Evolutionary conservation across 1,139 yeast genomes (phyloP).

Genomic region (Arxiozyma slooffiae): DNA sequence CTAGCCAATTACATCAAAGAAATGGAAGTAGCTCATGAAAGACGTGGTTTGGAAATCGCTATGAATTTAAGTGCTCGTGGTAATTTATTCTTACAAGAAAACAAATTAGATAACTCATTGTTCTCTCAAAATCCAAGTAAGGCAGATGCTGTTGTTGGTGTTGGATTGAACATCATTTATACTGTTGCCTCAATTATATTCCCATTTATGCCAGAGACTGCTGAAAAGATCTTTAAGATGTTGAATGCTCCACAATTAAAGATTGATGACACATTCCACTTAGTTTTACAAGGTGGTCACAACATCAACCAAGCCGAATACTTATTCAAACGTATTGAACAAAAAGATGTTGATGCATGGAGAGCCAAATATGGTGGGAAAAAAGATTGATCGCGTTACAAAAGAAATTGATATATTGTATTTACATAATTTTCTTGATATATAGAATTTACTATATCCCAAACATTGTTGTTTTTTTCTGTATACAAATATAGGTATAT

Average conservation of each 20-base stretch:
- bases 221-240: slow-evolving; percentile 59
- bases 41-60: slow-evolving; percentile 54
- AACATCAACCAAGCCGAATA: slow-evolving; percentile 86
- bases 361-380: slow-evolving; percentile 71
- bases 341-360: slow-evolving; percentile 80
- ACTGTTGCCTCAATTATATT: slow-evolving; percentile 66
- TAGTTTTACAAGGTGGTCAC: slow-evolving; percentile 69
- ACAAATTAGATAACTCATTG: slow-evolving; percentile 82
- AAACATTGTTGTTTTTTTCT: too few species aligned
- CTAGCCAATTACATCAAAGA: slow-evolving; percentile 53
- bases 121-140: slow-evolving; percentile 66
- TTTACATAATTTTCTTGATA: not conserved
- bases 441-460: not conserved
- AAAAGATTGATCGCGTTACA: slow-evolving; percentile 2
- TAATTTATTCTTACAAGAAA: slow-evolving; percentile 80
- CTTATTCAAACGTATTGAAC: slow-evolving; percentile 85
- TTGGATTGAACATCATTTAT: slow-evolving; percentile 81
- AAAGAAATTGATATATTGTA: too few species aligned
- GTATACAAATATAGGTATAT: not conserved
- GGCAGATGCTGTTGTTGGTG: slow-evolving; percentile 87
- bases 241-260: slow-evolving; percentile 72
- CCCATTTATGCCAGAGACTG: slow-evolving; percentile 88
- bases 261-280: slow-evolving; percentile 66
- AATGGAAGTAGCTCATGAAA: slow-evolving; percentile 71
- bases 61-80: slow-evolving; percentile 83